Evolutionary conservation across 1,284 basidiomycete genomes (phyloP), one percentile per base, ranked within the genome.

Genomic region (Afroboletus lepidellus): DNA sequence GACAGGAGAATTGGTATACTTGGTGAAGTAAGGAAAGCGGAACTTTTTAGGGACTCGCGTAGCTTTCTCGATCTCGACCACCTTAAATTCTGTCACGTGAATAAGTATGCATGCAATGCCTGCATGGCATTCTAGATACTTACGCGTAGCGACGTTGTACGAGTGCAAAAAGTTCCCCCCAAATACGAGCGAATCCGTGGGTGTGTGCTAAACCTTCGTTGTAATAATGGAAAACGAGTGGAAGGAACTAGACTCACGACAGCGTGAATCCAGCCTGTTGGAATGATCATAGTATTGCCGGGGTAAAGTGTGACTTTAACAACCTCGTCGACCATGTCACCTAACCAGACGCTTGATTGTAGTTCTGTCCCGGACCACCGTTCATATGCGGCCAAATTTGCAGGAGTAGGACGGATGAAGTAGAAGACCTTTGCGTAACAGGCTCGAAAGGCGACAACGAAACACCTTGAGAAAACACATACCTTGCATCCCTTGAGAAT

Each of bases 221-320:
- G 29, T 32, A 49, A 34, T 15, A 27, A 27, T 49, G n/a, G 41
- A 13, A 41, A 53, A 37, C n/a, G 12, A 46, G 33, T 27, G 34
- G n/a, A 38, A 16, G 33, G 8, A 18, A 39, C 21, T 7, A 46
- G 23, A 79, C 87, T 68, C 66, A 93, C 92, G 32, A 99, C 96
- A 18, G 94, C 92, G 67, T 99, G 96, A 56, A 98, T 97, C 89
- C 96, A 98, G 0, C 96, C 96, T 0, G 92, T 87, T 1, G 94
- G 94, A 48, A 98, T 96, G 52, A 97, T 90, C 92, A 97, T 95
- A 0, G 94, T 98, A 62, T 95, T 94, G 1, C 94, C 94, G n/a
- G 80, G 77, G 11, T 74, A 72, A 52, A 98, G 72, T 46, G 88
- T 86, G 9, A 96, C 88, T 65, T 90, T 94, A 63, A 85, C 83